A percentile compares a stretch with the other conserved stretches of the same genome.
phyloP scores from a whole-genome alignment of 306 rosid species.

The Trifolium repens region DNA sequence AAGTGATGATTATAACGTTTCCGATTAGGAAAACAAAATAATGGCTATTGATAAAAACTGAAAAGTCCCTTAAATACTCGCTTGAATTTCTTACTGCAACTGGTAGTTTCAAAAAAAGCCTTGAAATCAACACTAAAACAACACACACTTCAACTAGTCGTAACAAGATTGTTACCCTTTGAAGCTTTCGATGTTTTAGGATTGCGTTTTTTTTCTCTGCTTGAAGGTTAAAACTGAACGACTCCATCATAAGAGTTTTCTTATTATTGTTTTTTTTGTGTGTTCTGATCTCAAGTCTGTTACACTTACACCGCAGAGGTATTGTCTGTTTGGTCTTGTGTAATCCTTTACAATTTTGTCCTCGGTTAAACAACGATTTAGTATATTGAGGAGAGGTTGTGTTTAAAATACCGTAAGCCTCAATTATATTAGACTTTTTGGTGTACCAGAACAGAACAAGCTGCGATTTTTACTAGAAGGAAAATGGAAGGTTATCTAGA shows the following conservation, averaged over 20 bases:
- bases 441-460: not conserved
- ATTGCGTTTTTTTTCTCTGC: constrained; percentile 72
- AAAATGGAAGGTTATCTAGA: constrained; percentile 21
- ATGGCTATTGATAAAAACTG: constrained; percentile 57
- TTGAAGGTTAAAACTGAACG: constrained; percentile 64
- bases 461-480: constrained; percentile 52
- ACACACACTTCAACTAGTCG: constrained; percentile 66
- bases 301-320: not conserved
- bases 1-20: constrained; percentile 69
- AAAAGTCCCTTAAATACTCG: constrained; percentile 56
- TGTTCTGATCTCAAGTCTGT: not conserved
- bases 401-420: no score
- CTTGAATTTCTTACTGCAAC: constrained; percentile 63
- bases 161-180: constrained; percentile 55
- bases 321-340: not conserved
- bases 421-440: not conserved
- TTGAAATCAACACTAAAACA: constrained; percentile 62
- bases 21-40: constrained; percentile 76
- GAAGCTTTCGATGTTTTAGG: constrained; percentile 53
- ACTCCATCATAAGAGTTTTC: constrained; percentile 54
- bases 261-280: not conserved
- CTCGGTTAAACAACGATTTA: no score
- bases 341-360: not conserved
- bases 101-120: constrained; percentile 60
- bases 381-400: no score